Evolutionary conservation across 1,139 yeast species (phyloP), one percentile per base, ranked within the genome.

Genomic region (Candida glucosophila): DNA sequence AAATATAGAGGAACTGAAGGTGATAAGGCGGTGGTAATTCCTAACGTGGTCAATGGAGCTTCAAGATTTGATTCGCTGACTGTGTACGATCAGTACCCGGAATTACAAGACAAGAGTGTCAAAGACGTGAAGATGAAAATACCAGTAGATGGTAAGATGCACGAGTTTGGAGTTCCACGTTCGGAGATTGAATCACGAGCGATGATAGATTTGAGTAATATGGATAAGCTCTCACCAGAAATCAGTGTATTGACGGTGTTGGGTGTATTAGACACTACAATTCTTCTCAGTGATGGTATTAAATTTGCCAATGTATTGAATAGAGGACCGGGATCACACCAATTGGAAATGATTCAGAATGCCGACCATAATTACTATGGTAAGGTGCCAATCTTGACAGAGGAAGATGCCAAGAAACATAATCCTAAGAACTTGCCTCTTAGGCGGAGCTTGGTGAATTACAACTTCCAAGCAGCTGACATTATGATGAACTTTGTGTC

Each of bases 281-380:
- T 85, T 14, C 86, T 90, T 2, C 47, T 70, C 4, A 61, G 58
- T 6, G 94, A 85, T 40, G 66, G 77, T 14, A 64, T 77, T 1
- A 43, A 45, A 23, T 81, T 59, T 49, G 73, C 80, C 19, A 73
- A 77, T 36, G 43, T 55, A 5, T 68, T 83, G 31, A 67, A 58
- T 19, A 49, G 70, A 11, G 72, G 69, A 1, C 62, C 76, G 14
- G 40, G 43, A 20, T 43, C 66, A 4, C 90, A 81, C 41, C 55
- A 63, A 7, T 55, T 85, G 30, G 60, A 63, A 22, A 49, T 83
- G 13, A 56, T 88, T 7, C 67, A 71, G 0, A 62, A 60, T 23
- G 95, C 94, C 0, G 90, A 85, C 45, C 96, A 88, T 49, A 81
- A 82, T 43, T 86, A 69, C 43, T 77, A 67, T 43, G 90, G 92